Conservation (phyloP, 2,329 filamentous ascomycete genomes). For the Cytospora paraplurivora region DNA sequence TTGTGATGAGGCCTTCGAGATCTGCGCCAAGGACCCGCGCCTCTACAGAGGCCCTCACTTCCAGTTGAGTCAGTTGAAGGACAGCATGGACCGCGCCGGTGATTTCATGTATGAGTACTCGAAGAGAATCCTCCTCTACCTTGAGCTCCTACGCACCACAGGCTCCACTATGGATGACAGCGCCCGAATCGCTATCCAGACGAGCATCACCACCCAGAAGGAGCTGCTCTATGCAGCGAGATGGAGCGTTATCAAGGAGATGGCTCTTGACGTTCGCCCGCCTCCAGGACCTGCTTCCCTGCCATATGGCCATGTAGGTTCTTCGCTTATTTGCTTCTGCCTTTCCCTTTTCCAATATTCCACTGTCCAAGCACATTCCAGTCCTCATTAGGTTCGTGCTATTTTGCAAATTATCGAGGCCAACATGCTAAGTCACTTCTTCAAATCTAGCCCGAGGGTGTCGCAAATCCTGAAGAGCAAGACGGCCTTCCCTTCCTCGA, state of each 20-base stretch:
- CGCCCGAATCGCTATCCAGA: not conserved
- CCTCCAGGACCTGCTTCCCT: conserved; percentile 12
- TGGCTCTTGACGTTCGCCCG: conserved; percentile 9
- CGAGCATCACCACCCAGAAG: not conserved
- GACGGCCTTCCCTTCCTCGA: not conserved
- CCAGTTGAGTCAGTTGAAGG: not conserved
- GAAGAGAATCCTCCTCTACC: conserved; percentile 17
- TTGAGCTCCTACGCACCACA: not conserved
- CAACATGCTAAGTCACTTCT: not conserved
- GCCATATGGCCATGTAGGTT: conserved; percentile 12
- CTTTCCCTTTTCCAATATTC: not conserved
- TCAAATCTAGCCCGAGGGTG: conserved; percentile 1
- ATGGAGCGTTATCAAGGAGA: conserved; percentile 1
- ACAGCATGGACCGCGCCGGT: not conserved
- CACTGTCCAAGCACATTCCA: not conserved
- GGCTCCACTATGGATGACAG: not conserved
- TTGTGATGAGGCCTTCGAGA: conserved; percentile 8
- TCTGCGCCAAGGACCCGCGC: conserved; percentile 2
- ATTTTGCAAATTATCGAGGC: not conserved
- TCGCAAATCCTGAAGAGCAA: conserved; percentile 15
- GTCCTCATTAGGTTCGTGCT: too few relatives aligned
- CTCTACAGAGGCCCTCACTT: conserved; percentile 10
- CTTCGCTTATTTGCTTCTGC: not conserved
- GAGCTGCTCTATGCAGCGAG: conserved; percentile 4
- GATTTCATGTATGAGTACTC: conserved; percentile 14